Evolutionary conservation across 169 alveolate genomes (phyloP).

Genomic region (Cryptosporidium parvum): DNA sequence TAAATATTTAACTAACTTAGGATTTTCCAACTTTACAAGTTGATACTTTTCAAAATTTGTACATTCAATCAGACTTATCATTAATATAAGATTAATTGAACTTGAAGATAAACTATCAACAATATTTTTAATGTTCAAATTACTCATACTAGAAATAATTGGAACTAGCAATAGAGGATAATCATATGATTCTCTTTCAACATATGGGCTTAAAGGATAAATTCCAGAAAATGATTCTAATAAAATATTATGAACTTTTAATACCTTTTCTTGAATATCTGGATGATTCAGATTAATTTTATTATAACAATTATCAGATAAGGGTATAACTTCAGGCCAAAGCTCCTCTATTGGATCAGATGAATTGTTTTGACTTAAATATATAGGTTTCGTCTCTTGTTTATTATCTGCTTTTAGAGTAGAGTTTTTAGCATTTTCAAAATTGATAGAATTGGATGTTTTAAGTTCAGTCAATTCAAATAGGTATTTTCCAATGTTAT

Average conservation of each 20-base stretch:
- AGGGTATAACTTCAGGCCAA: constrained; percentile 38
- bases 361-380: not conserved
- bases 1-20: constrained; percentile 3
- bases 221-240: constrained; percentile 1
- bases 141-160: constrained; percentile 28
- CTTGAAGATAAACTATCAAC: constrained; percentile 2
- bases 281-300: constrained; percentile 8
- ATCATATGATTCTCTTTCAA: not conserved
- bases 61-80: constrained; percentile 30
- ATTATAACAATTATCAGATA: constrained; percentile 37
- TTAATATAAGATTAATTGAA: not conserved
- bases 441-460: not conserved
- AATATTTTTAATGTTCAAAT: constrained; percentile 20
- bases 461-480: not conserved
- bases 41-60: constrained; percentile 4
- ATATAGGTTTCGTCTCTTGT: not conserved
- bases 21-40: constrained; percentile 16
- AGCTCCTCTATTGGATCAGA: not conserved
- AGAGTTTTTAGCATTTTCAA: not conserved
- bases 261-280: constrained; percentile 9
- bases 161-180: constrained; percentile 30
- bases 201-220: not conserved
- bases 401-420: not conserved
- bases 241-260: not conserved
- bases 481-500: not conserved